These are phyloP conservation scores for Globisporangium yorkense DNA, from an alignment of 352 stramenopile genomes.

Conservation along the genomic window DNA sequence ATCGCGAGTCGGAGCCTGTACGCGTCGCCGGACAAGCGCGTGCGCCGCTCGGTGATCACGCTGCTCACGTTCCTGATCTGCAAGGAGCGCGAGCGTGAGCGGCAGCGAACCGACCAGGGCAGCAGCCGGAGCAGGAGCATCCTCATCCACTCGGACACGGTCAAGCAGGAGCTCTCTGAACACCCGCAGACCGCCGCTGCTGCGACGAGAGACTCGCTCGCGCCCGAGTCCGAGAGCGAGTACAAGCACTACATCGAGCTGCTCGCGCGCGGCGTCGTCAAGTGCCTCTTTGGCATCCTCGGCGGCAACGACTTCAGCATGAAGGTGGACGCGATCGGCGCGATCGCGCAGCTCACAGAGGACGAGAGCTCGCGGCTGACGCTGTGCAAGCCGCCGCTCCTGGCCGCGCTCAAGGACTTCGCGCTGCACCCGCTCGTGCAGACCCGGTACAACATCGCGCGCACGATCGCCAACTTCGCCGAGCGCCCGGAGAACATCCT, in stretches of 20 bases:
- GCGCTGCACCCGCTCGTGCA: slow-evolving; percentile 55
- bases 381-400: slow-evolving; percentile 59
- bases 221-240: slow-evolving; percentile 21
- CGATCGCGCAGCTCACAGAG: slow-evolving; percentile 59
- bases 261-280: slow-evolving; percentile 58
- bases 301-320: slow-evolving; percentile 62
- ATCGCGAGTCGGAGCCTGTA: slow-evolving; percentile 47
- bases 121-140: neutral
- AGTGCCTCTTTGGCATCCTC: slow-evolving; percentile 67
- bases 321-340: slow-evolving; percentile 61
- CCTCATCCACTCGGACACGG: slow-evolving; percentile 12
- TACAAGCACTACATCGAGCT: slow-evolving; percentile 75
- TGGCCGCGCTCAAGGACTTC: slow-evolving; percentile 54
- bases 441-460: slow-evolving; percentile 54
- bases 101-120: neutral
- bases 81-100: slow-evolving; percentile 42
- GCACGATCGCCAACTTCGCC: slow-evolving; percentile 75
- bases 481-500: slow-evolving; percentile 63
- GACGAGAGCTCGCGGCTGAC: slow-evolving; percentile 59
- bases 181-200: neutral
- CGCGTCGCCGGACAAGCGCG: slow-evolving; percentile 52
- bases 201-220: neutral
- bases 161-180: slow-evolving; percentile 10
- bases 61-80: slow-evolving; percentile 56
- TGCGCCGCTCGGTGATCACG: slow-evolving; percentile 49